Evolutionary conservation across 495 filamentous ascomycete species (phyloP).

Genomic region (Neurospora hispaniola): DNA sequence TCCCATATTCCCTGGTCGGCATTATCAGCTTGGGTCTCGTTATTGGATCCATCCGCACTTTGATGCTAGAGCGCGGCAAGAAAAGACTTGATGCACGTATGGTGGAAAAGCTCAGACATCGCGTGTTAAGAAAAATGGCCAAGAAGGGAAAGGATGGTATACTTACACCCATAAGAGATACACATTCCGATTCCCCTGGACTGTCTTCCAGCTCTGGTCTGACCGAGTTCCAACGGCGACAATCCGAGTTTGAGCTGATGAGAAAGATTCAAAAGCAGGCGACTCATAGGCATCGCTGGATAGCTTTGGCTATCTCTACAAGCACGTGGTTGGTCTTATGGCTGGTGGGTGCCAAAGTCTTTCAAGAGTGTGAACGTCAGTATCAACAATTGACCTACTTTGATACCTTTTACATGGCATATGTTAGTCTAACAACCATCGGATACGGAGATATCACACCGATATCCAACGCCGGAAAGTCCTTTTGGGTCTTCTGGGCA

Average conservation of each 20-base stretch:
- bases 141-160: conserved; percentile 36
- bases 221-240: conserved; percentile 49
- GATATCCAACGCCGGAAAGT: conserved; percentile 56
- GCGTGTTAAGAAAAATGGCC: conserved; percentile 42
- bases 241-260: conserved; percentile 77
- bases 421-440: conserved; percentile 69
- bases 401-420: conserved; percentile 67
- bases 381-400: conserved; percentile 69
- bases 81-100: conserved; percentile 58
- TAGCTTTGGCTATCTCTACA: conserved; percentile 51
- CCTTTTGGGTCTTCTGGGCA: conserved; percentile 88
- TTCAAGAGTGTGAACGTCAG: conserved; percentile 36
- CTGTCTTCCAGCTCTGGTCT: conserved; percentile 1
- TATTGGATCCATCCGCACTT: conserved; percentile 66
- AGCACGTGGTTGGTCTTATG: conserved; percentile 61
- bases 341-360: conserved; percentile 68
- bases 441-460: conserved; percentile 75
- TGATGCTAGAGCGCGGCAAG: conserved; percentile 70
- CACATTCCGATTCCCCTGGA: not conserved
- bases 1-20: conserved; percentile 72
- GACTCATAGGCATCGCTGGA: conserved; percentile 54
- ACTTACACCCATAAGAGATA: conserved; percentile 36
- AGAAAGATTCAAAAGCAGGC: conserved; percentile 62
- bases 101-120: conserved; percentile 55
- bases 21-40: conserved; percentile 78